A percentile compares a stretch with the other conserved stretches of the same genome.
Conservation (phyloP, 352 stramenopile genomes). For the Peronospora farinosa region DNA sequence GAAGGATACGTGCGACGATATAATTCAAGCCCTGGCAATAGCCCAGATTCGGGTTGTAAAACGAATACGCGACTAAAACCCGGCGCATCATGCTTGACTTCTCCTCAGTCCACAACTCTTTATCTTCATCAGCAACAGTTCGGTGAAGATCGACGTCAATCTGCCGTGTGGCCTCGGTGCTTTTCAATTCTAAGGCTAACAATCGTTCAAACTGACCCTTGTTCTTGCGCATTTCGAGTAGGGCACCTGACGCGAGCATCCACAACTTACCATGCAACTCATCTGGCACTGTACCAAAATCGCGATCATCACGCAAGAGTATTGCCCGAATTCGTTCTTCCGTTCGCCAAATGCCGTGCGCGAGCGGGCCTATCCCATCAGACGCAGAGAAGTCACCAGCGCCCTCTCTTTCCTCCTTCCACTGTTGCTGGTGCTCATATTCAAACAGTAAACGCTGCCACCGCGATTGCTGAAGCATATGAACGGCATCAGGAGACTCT, state of each 20-base stretch:
- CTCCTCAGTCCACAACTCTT: constrained; percentile 53
- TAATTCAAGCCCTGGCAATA: constrained; percentile 89
- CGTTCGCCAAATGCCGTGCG: constrained; percentile 71
- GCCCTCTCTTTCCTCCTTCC: constrained; percentile 36
- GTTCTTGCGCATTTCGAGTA: constrained; percentile 55
- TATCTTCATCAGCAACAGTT: constrained; percentile 62
- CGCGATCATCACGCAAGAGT: constrained; percentile 53
- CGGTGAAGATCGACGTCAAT: constrained; percentile 82
- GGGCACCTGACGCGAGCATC: constrained; percentile 69
- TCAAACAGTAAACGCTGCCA: constrained; percentile 59
- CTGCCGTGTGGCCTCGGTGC: constrained; percentile 66
- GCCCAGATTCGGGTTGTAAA: constrained; percentile 70
- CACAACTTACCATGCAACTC: constrained; percentile 74
- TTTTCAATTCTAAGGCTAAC: constrained; percentile 43
- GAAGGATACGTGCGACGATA: constrained; percentile 69
- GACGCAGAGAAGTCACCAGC: constrained; percentile 26
- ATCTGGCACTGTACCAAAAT: constrained; percentile 48
- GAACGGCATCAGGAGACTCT: constrained; percentile 38
- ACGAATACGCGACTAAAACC: constrained; percentile 80
- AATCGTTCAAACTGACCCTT: constrained; percentile 52
- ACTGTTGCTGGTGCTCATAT: constrained; percentile 60
- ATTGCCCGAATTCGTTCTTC: constrained; percentile 76
- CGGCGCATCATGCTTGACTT: constrained; percentile 69
- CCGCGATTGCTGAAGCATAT: constrained; percentile 48
- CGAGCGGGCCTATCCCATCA: constrained; percentile 56